These are phyloP conservation scores for Aspergillus tamarii DNA, from an alignment of 2,329 filamentous ascomycete genomes.

Conservation along the genomic window DNA sequence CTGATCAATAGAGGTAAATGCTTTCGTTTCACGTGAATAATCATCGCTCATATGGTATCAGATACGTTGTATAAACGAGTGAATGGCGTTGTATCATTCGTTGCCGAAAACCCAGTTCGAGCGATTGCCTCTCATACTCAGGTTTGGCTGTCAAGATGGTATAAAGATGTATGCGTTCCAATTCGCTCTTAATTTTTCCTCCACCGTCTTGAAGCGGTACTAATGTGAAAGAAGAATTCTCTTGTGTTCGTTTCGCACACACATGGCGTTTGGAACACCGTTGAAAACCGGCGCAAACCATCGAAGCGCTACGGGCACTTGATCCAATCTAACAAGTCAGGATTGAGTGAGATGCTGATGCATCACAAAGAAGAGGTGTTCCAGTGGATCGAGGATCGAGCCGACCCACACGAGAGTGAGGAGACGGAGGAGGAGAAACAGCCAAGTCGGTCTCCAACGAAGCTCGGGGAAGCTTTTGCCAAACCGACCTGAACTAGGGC, in stretches of 20 bases:
- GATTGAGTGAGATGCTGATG: constrained; percentile 61
- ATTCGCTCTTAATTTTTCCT: background rate
- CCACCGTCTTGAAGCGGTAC: background rate
- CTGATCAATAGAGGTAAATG: constrained; percentile 71
- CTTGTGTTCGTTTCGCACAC: constrained; percentile 74
- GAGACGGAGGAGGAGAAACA: constrained; percentile 31
- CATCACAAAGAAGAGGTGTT: constrained; percentile 56
- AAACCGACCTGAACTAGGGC: constrained; percentile 3
- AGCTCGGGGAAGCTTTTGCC: constrained; percentile 9
- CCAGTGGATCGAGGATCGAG: constrained; percentile 48
- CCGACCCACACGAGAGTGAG: constrained; percentile 29
- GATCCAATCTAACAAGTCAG: constrained; percentile 47
- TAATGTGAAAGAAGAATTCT: constrained; percentile 58
- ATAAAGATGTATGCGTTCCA: constrained; percentile 60
- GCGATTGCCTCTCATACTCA: constrained; percentile 78
- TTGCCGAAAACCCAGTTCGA: constrained; percentile 72
- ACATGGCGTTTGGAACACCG: constrained; percentile 75
- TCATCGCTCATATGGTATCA: constrained; percentile 20
- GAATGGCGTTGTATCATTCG: constrained; percentile 77
- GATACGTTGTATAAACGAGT: constrained; percentile 68
- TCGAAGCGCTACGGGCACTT: constrained; percentile 62
- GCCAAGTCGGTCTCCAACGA: constrained; percentile 20
- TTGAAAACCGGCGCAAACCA: constrained; percentile 58
- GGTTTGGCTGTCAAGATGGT: constrained; percentile 74
- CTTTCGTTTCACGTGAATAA: background rate